Evolutionary conservation across 2,329 filamentous ascomycete genomes (phyloP), one percentile per base, ranked within the genome.

Genomic region (Botrytis sinoallii): DNA sequence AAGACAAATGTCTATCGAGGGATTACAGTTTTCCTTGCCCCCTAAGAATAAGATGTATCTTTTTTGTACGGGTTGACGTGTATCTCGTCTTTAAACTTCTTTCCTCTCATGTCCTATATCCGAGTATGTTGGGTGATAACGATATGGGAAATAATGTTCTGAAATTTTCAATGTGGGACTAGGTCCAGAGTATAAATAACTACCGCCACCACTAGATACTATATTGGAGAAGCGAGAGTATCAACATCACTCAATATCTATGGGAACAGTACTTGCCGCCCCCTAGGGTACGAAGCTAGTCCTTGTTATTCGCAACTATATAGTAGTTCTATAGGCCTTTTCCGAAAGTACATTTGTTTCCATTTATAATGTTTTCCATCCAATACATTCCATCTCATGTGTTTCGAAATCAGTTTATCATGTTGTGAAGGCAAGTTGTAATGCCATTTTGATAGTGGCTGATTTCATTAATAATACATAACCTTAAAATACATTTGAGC

Each of bases 381-480:
- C 22, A 61, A n/a, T 40, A 16, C 5, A 16, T 16, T n/a, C 60
- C 60, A 18, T 35, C 35, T n/a, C 35, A 10, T 42, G 14, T 7
- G 4, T 42, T 16, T 42, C 14, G 60, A 40, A 9, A 42, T 5
- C 35, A 63, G 8, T 40, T 57, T 1, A 40, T 61, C 35, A 42
- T n/a, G 35, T 40, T 40, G 9, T 42, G 1, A n/a, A n/a, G 38
- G 60, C 35, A 63, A 57, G n/a, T 29, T 29, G n/a, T 29, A 29
- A 29, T 57, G 52, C 52, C 32, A n/a, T n/a, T 18, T 60, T 42
- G 25, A 35, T 20, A 12, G 55, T 22, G 14, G 44, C 65, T 25
- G n/a, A 20, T 52, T 44, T 69, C 48, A 52, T 68, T 48, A 68
- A 48, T 68, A 52, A 48, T 55, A 69, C 46, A 38, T 38, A 29